Evolutionary conservation across 2,329 filamentous ascomycete genomes (phyloP), one percentile per base, ranked within the genome.

Genomic region (Penicillium sp.): DNA sequence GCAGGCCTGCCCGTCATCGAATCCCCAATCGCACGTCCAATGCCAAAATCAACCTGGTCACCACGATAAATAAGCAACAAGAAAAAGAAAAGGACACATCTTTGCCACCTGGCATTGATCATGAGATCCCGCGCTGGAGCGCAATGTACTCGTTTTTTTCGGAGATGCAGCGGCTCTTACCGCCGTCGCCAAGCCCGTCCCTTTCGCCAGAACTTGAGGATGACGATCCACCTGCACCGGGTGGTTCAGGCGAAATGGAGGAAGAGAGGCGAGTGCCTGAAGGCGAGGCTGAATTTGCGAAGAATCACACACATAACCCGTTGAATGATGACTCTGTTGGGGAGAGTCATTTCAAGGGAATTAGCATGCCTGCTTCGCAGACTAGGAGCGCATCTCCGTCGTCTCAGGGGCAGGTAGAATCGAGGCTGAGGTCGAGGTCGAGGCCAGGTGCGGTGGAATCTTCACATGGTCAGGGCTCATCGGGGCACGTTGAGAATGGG

Each of bases 111-210:
- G 46, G 27, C 3, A 40, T 45, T 9, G 46, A 54, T 5, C 51
- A 54, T 8, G 46, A 50, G 6, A 21, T 54, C 27, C 51, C 51
- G 1, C 51, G 40, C n/a, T 54, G 51, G 51, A 54, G 51, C 32
- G 40, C 46, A 2, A 7, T 50, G 27, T 54, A 45, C 21, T 54
- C 51, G 14, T 27, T 9, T 3, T 50, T 45, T 10, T 50, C 40
- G 7, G 51, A 54, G 27, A 34, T 50, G 3, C n/a, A 47, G 8
- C 46, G 51, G 24, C 9, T 54, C 16, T 24, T 53, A 13, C 46
- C 46, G 11, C 18, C 16, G 21, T 27, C 32, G 3, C 29, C 42
- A n/a, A 48, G 21, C 7, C 38, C 44, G 29, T 42, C 24, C 31
- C 40, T 18, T 39, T 50, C 46, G 14, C 11, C 40, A 9, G 45